A percentile compares a stretch with the other conserved stretches of the same genome.
These are phyloP conservation scores for Pseudozyma hubeiensis DNA, from an alignment of 1,284 basidiomycete genomes.

Conservation along the genomic window DNA sequence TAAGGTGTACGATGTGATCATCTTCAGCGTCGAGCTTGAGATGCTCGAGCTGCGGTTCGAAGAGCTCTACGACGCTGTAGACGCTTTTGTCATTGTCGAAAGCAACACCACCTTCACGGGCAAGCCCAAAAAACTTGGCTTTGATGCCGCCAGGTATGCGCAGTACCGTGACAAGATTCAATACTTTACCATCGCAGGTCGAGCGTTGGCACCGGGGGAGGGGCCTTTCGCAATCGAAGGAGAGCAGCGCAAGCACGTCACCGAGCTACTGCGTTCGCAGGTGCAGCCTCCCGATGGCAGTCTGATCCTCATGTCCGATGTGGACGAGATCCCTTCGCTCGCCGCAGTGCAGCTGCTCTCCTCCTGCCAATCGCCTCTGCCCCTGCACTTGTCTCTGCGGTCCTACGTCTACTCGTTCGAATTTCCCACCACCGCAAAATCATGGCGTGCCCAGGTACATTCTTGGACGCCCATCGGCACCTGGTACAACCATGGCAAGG, in stretches of 20 bases:
- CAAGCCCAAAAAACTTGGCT: conserved; percentile 27
- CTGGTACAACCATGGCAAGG: conserved; percentile 75
- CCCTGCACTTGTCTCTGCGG: conserved; percentile 76
- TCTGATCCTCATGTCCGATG: conserved; percentile 77
- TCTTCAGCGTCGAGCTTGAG: conserved; percentile 75
- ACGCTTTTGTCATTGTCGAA: conserved; percentile 78
- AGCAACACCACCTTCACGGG: conserved; percentile 70
- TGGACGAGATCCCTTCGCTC: conserved; percentile 77
- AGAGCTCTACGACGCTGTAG: conserved; percentile 76
- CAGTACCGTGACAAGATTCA: conserved; percentile 19
- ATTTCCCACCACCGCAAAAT: conserved; percentile 71
- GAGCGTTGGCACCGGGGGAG: conserved; percentile 17
- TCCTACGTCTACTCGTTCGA: conserved; percentile 78
- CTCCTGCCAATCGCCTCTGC: conserved; percentile 74
- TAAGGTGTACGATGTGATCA: conserved; percentile 34
- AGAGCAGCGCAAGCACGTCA: conserved; percentile 15
- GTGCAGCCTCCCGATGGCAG: conserved; percentile 24
- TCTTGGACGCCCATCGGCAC: conserved; percentile 70
- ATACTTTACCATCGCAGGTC: conserved; percentile 22
- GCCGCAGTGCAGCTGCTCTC: conserved; percentile 75
- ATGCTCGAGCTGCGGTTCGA: conserved; percentile 77
- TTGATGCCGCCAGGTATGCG: conserved; percentile 13
- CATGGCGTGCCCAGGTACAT: conserved; percentile 75
- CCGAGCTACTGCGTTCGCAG: conserved; percentile 10
- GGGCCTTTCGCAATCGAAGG: conserved; percentile 29